Base-by-base conservation (phyloP, 768 basidiomycete species). In the Russula emetica region DNA sequence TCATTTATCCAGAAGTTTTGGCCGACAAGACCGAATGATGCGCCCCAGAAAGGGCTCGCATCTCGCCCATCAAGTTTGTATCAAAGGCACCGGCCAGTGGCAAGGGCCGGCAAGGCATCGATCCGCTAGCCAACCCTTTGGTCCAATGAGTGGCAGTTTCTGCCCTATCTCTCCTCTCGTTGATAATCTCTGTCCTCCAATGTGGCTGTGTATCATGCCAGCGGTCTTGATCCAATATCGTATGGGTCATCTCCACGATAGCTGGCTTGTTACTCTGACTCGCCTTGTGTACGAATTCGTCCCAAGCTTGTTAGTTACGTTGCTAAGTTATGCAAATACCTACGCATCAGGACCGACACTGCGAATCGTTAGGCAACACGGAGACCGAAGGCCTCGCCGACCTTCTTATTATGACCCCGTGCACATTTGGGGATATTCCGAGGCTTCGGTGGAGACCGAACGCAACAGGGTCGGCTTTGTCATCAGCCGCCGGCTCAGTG, bases 361-460 rank as follows among this genome's bases (percentile, higher is more conserved):
- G 11, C 58, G 55, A 52, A 61, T 40, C 67, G 53, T 52, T 62
- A 54, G 32, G 65, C 16, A 54, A 53, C 45, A 50, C 22, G 42
- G 58, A 54, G 40, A 51, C 47, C 34, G 44, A 45, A 24, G 24
- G 42, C 44, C 3, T 36, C 16, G 18, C 11, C 20, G 38, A 40
- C 18, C 30, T 55, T 56, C 20, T 32, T 44, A 36, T n/a, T 22
- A 45, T 40, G 52, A 60, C 52, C 26, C 22, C 30, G 22, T 18
- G n/a, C n/a, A 22, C n/a, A 2, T 45, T 22, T 45, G 44, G 44
- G 44, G 44, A 45, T 45, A 45, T 45, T 10, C 49, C 49, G 14
- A 50, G n/a, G n/a, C 45, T 47, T 47, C 45, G 45, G 45, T 47
- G 22, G 45, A n/a, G 42, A 44, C 42, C 18, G 16, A 44, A 36